A percentile compares a stretch with the other conserved stretches of the same genome.
Conservation (phyloP, 306 rosid genomes). For the Pachyrhizus erosus region DNA sequence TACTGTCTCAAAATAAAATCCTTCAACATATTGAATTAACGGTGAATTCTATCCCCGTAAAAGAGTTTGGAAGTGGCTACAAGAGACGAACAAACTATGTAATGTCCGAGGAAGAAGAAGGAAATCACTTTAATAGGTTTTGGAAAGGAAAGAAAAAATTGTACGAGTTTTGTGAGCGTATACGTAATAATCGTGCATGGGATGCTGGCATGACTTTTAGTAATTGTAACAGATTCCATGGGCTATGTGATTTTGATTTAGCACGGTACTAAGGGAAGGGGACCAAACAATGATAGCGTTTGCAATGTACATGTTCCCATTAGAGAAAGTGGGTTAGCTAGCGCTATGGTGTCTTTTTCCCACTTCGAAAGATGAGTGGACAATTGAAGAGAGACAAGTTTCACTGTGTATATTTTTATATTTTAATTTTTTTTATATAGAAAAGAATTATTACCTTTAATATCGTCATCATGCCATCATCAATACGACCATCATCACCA, state of each 20-base stretch:
- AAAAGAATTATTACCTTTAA: constrained; percentile 40
- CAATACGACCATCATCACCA: constrained; percentile 67
- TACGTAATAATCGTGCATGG: constrained; percentile 93
- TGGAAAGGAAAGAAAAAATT: constrained; percentile 33
- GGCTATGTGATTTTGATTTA: constrained; percentile 48
- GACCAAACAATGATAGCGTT: constrained; percentile 69
- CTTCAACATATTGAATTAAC: constrained; percentile 28
- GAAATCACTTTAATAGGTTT: not conserved
- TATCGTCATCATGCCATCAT: constrained; percentile 81
- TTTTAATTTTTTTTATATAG: not conserved
- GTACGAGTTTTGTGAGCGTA: constrained; percentile 51
- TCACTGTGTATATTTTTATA: not conserved
- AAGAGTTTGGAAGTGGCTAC: not conserved
- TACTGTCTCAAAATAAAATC: not conserved
- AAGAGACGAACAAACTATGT: not conserved
- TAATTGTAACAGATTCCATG: constrained; percentile 49
- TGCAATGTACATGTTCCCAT: constrained; percentile 66
- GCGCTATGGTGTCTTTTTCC: constrained; percentile 60
- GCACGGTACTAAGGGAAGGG: constrained; percentile 57
- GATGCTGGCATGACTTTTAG: constrained; percentile 56
- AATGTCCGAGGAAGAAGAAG: not conserved
- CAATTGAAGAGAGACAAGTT: constrained; percentile 44
- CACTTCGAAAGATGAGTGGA: constrained; percentile 61
- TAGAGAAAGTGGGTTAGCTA: constrained; percentile 68
- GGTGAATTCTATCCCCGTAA: not conserved